These are phyloP conservation scores for Alternaria viburni DNA, from an alignment of 2,329 filamentous ascomycete species.

Conservation along the genomic window DNA sequence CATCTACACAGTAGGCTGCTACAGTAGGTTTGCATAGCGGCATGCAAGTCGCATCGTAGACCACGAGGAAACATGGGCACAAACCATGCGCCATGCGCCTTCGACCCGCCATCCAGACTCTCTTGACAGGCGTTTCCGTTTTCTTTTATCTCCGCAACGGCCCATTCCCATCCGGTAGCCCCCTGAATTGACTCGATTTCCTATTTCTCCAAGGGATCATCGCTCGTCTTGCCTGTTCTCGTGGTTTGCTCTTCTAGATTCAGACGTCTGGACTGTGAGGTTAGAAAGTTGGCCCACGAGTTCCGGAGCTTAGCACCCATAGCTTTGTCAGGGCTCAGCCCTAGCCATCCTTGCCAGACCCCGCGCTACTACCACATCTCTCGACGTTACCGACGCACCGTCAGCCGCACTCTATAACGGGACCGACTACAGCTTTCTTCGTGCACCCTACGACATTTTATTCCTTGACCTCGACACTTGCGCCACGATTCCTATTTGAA, in stretches of 20 bases:
- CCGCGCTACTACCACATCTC: slow-evolving; percentile 17
- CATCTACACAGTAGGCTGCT: background rate
- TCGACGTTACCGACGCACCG: slow-evolving; percentile 10
- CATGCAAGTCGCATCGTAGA: slow-evolving; percentile 10
- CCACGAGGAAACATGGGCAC: slow-evolving; percentile 2
- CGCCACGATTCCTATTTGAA: slow-evolving; percentile 3
- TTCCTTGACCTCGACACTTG: background rate
- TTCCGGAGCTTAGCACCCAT: slow-evolving; percentile 3
- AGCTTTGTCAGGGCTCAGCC: slow-evolving; percentile 13
- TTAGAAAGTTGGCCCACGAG: background rate
- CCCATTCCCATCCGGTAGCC: background rate
- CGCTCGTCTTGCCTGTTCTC: background rate
- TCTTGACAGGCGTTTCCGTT: background rate
- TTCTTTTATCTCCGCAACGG: slow-evolving; percentile 4
- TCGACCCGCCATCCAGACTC: slow-evolving; percentile 9
- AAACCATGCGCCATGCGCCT: slow-evolving; percentile 4
- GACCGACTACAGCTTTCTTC: slow-evolving; percentile 7
- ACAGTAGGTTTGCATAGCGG: slow-evolving; percentile 1
- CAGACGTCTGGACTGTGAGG: background rate
- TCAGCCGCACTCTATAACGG: slow-evolving; percentile 20
- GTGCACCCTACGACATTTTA: slow-evolving; percentile 6
- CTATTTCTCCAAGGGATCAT: slow-evolving; percentile 2
- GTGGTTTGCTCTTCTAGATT: background rate
- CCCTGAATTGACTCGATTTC: slow-evolving; percentile 4
- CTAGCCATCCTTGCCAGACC: slow-evolving; percentile 17